Evolutionary conservation across 1,284 basidiomycete species (phyloP), one percentile per base, ranked within the genome.

Genomic region (Rhodofomes roseus): DNA sequence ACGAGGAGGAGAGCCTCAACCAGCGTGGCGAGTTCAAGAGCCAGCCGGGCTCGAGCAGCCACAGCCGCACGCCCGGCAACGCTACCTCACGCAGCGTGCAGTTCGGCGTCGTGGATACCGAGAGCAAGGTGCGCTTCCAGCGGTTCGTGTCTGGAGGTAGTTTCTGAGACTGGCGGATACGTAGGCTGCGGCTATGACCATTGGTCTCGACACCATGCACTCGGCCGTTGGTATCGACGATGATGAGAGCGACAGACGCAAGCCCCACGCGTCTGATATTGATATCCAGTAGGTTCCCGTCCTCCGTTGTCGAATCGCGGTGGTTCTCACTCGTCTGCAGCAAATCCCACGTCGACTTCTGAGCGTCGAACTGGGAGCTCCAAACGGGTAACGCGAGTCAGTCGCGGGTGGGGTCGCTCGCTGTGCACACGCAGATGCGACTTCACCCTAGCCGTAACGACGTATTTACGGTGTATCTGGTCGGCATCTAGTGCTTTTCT

Each of bases 1-100:
- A 76, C n/a, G 76, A 76, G 59, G 76, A 78, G 59, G 69, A 72
- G 41, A 62, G 58, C 57, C 20, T 65, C 54, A 68, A 67, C 60
- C 66, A 65, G 61, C 58, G 62, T n/a, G n/a, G n/a, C 55, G 62
- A 65, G 39, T 60, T 60, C 60, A 62, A 57, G 52, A 58, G 44
- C 16, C 57, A 60, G 34, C 48, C 31, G 20, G 60, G 40, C 48
- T 39, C 59, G 6, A 57, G 51, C 11, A 50, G 58, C 9, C 43
- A 54, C 31, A 34, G 51, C 40, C 52, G 57, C 51, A 54, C 51
- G 29, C 57, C 40, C 7, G 25, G 57, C 27, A 39, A 46, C 16
- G 60, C 57, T 11, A 62, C 63, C n/a, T 56, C 59, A 12, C 59
- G 59, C 51, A 65, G 64, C 56, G 61, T 67, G 25, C 67, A 69